Evolutionary conservation across 768 basidiomycete species (phyloP), one percentile per base, ranked within the genome.

Genomic region (Hemileccinum impolitum): DNA sequence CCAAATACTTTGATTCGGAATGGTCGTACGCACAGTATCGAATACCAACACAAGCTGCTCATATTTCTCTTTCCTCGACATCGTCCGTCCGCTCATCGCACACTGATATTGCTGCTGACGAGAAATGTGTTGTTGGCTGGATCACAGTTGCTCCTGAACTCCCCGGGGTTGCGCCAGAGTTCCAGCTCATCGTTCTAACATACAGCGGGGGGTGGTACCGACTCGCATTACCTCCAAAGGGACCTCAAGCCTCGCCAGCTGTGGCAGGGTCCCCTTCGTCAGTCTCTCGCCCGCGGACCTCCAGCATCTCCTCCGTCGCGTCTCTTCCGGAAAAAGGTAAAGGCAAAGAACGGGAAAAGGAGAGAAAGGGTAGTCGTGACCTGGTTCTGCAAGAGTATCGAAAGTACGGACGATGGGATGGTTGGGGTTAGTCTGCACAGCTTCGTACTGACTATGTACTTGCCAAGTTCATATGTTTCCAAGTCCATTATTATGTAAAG

Each of bases 1-100:
- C 92, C 15, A 90, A 87, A 53, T 95, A 95, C 65, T 94, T 96
- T 63, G 84, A 85, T 60, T 94, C 91, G n/a, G 87, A 94, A 66
- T 95, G 93, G 94, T 94, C 93, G 0, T 94, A 95, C 62, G 90
- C 93, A 13, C 87, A 90, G 56, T 96, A 90, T 65, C 81, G 90
- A 37, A 88, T 96, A 61, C 93, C 93, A 3, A 73, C 86, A 3
- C 89, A 91, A 57, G 85, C 86, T 2, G 75, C 91, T 8, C 90
- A 94, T 54, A 85, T 92, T 40, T 85, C 88, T 11, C 69, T 93
- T 30, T 82, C 85, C 12, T 79, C 87, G 3, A 77, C 82, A n/a
- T 76, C 82, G 1, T 64, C 78, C 11, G 67, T 72, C 43, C 77
- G 77, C 51, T 74, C 84, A 3, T 72, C 82, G 6, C 72, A 77